Conservation (phyloP, 2,329 filamentous ascomycete species). For the Drechslerella stenobrocha region DNA sequence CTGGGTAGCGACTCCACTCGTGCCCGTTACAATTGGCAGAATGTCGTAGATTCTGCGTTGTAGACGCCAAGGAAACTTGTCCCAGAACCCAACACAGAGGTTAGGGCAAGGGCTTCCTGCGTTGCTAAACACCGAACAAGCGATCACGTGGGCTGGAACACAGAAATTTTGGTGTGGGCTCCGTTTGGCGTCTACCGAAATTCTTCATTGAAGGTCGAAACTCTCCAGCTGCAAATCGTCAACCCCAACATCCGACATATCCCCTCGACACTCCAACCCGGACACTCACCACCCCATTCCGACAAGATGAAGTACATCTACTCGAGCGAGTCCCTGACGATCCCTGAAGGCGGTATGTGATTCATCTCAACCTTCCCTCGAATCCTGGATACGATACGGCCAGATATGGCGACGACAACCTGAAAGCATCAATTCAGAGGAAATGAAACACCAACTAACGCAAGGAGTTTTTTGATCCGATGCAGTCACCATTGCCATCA, state of each 20-base stretch:
- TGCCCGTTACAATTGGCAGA: too few relatives aligned
- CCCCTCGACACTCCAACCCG: conserved; percentile 22
- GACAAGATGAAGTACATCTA: conserved; percentile 94
- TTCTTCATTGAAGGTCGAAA: conserved; percentile 32
- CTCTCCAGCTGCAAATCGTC: conserved; percentile 26
- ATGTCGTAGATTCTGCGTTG: conserved; percentile 14
- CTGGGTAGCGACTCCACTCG: too few relatives aligned
- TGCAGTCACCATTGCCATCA: conserved; percentile 95
- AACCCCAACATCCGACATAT: conserved; percentile 27
- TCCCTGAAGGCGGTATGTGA: conserved; percentile 93
- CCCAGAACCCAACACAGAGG: too few relatives aligned
- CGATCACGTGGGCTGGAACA: conserved; percentile 35
- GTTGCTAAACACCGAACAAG: background rate
- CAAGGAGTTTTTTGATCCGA: conserved; percentile 54
- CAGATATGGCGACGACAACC: too few relatives aligned
- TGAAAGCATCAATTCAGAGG: too few relatives aligned
- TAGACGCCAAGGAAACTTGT: conserved; percentile 27
- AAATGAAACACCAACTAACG: conserved; percentile 55
- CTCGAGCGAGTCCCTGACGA: conserved; percentile 90
- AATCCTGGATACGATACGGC: too few relatives aligned
- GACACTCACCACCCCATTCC: conserved; percentile 18
- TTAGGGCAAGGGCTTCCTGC: conserved; percentile 47
- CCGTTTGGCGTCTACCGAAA: conserved; percentile 40
- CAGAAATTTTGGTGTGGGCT: conserved; percentile 43
- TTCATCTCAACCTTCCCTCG: conserved; percentile 49